phyloP scores from a whole-genome alignment of 169 alveolate genomes.

The Cryptosporidium sp. region DNA sequence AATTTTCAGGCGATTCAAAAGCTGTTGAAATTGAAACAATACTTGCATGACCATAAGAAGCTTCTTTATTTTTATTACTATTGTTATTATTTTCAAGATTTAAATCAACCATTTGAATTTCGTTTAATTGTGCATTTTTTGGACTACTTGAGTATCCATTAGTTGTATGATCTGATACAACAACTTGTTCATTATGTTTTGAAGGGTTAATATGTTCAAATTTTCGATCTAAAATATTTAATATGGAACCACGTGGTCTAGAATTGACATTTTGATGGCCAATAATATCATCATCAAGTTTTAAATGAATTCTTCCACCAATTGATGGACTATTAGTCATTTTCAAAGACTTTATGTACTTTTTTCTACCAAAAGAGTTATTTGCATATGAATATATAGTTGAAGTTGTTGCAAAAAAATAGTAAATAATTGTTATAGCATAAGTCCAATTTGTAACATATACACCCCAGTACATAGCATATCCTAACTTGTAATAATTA shows the following conservation, averaged over 20 bases:
- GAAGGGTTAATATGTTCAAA: not conserved
- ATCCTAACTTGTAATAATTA: conserved; percentile 34
- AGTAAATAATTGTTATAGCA: conserved; percentile 52
- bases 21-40: conserved; percentile 50
- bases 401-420: conserved; percentile 45
- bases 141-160: conserved; percentile 15
- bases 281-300: not conserved
- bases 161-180: conserved; percentile 4
- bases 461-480: conserved; percentile 58
- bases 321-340: not conserved
- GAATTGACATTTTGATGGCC: not conserved
- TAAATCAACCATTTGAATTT: conserved; percentile 18
- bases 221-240: not conserved
- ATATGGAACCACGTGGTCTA: not conserved
- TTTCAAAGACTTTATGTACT: conserved; percentile 19
- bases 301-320: conserved; percentile 3
- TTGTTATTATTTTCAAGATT: conserved; percentile 29
- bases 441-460: conserved; percentile 75
- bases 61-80: conserved; percentile 4
- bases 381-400: conserved; percentile 59
- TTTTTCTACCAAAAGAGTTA: conserved; percentile 53
- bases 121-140: conserved; percentile 7
- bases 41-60: conserved; percentile 64
- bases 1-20: conserved; percentile 38
- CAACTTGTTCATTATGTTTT: not conserved